A percentile compares a stretch with the other conserved stretches of the same genome.
phyloP scores from a whole-genome alignment of 2,329 filamentous ascomycete genomes.

The Ascochyta fabae region DNA sequence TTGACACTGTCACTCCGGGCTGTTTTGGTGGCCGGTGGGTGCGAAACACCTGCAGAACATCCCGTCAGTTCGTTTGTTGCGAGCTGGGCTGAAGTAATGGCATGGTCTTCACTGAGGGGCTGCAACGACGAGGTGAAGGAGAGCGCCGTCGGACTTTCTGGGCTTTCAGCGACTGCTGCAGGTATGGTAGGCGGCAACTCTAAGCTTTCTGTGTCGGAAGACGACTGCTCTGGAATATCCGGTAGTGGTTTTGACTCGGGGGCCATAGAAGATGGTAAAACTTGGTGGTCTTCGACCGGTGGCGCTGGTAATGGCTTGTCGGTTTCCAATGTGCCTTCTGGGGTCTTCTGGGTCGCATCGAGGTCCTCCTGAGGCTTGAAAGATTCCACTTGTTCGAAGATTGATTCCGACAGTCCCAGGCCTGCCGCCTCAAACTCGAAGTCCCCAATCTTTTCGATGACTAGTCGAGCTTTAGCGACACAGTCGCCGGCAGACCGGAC shows the following conservation, averaged over 20 bases:
- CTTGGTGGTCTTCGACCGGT: constrained; percentile 46
- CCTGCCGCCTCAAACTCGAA: constrained; percentile 71
- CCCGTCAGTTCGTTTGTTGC: constrained; percentile 34
- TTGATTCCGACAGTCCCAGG: constrained; percentile 50
- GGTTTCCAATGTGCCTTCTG: constrained; percentile 32
- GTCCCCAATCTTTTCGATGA: constrained; percentile 88
- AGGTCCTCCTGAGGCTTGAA: constrained; percentile 18
- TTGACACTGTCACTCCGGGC: constrained; percentile 67
- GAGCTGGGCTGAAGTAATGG: constrained; percentile 22
- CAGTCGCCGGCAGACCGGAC: constrained; percentile 92
- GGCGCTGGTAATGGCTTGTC: constrained; percentile 49
- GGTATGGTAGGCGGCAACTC: constrained; percentile 32
- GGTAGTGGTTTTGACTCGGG: constrained; percentile 73
- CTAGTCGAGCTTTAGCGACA: constrained; percentile 81
- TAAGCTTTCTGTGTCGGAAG: constrained; percentile 37
- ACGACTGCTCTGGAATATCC: constrained; percentile 60
- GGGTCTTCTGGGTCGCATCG: constrained; percentile 15
- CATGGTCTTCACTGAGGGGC: constrained; percentile 34
- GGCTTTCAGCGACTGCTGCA: constrained; percentile 28
- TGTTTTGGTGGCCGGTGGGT: constrained; percentile 37
- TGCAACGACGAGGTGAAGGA: constrained; percentile 56
- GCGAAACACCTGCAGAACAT: constrained; percentile 46
- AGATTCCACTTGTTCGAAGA: constrained; percentile 37
- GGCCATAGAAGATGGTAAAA: constrained; percentile 51
- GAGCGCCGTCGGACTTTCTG: constrained; percentile 39